phyloP scores from a whole-genome alignment of 495 filamentous ascomycete species.

The Penicillium ochrochloron region DNA sequence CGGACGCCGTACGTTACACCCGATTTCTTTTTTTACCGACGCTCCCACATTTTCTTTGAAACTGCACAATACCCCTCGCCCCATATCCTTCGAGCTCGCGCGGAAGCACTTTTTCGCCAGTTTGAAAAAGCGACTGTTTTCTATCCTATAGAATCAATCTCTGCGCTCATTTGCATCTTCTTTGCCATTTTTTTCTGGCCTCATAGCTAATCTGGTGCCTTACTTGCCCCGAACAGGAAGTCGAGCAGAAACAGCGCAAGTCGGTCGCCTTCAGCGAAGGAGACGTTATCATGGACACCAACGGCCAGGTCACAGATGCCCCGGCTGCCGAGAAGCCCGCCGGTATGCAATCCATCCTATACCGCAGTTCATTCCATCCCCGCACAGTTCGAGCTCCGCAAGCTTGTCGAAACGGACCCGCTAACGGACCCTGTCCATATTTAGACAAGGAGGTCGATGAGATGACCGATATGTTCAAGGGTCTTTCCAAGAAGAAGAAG shows the following conservation, averaged over 20 bases:
- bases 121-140: constrained; percentile 6
- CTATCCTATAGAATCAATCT: constrained; percentile 2
- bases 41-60: constrained; percentile 51
- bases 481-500: constrained; percentile 88
- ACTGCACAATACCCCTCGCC: constrained; percentile 36
- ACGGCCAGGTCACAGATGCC: constrained; percentile 79
- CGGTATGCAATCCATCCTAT: constrained; percentile 24
- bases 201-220: constrained; percentile 24
- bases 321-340: constrained; percentile 65
- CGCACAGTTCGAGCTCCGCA: constrained; percentile 13
- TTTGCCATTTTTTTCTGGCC: constrained; percentile 19
- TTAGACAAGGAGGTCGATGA: constrained; percentile 71
- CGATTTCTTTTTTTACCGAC: constrained; percentile 46
- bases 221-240: constrained; percentile 30
- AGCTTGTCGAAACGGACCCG: constrained; percentile 9
- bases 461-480: constrained; percentile 75
- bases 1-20: constrained; percentile 59
- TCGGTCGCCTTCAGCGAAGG: constrained; percentile 90
- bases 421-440: constrained; percentile 18
- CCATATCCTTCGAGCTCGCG: constrained; percentile 21
- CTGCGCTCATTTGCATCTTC: constrained; percentile 6
- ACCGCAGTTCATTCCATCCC: background rate
- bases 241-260: constrained; percentile 68
- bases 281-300: constrained; percentile 78
- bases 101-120: constrained; percentile 18